Base-by-base conservation (phyloP, 164 flowering plant genomes). In the Macadamia tetraphylla region DNA sequence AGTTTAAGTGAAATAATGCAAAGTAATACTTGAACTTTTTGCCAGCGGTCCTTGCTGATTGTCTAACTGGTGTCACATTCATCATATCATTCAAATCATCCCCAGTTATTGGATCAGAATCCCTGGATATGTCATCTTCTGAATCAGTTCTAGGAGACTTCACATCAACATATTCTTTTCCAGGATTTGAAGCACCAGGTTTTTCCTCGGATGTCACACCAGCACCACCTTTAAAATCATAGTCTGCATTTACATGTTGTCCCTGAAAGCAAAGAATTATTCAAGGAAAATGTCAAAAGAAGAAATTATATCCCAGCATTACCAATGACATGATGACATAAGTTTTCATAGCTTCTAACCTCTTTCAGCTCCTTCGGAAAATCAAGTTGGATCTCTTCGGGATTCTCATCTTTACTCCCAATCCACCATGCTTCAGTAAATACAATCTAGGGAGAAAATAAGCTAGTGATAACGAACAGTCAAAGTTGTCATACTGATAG, bases 391-490 rank as follows among this genome's bases (percentile, higher is more conserved):
- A 75, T 74, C 83, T 92, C 98, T 71, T 86, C 91, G 1, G 96
- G 97, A 74, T 92, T 94, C 68, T 90, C 95, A 23, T 86, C 95
- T 77, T 85, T 88, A 60, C 15, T 86, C 64, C 98, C 96, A 66
- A 94, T 88, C 98, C 97, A 94, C 96, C 95, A 87, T 59, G 88
- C 97, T 58, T 94, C 98, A 55, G 95, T 88, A 82, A 94, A 90
- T 61, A 88, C 90, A 80, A 94, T 84, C 97, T 94, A 76, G 17
- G 42, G 63, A 56, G 58, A 60, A 49, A 64, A 72, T 67, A 59
- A 71, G 57, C 42, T 29, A 15, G 53, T 53, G 31, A 66, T 14
- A 40, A 66, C 17, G 60, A 59, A 69, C 12, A 67, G 35, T 18
- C 51, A 3, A 13, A 40, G 51, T 40, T 44, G 40, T 35, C 40